Evolutionary conservation across 805 yeast genomes (phyloP).

Genomic region (Pichia scutulata): DNA sequence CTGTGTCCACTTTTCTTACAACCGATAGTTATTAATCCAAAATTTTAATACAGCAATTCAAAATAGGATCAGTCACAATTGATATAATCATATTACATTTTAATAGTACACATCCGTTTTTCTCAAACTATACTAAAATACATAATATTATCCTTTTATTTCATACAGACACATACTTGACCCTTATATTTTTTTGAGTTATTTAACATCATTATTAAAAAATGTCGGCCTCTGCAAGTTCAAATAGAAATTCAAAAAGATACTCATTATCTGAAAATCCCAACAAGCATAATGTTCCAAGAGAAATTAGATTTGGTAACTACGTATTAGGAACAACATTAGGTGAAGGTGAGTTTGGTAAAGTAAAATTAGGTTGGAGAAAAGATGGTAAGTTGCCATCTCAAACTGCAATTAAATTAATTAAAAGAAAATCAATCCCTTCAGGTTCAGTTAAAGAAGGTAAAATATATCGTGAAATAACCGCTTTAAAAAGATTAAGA

Average conservation of each 20-base stretch:
- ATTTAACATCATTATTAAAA: not conserved
- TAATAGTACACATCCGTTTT: not conserved
- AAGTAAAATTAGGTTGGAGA: slow-evolving; percentile 94
- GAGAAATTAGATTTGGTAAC: slow-evolving; percentile 81
- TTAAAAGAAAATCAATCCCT: slow-evolving; percentile 81
- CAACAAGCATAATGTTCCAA: slow-evolving; percentile 25
- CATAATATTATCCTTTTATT: not conserved
- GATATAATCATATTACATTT: not conserved
- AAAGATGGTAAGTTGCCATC: slow-evolving; percentile 70
- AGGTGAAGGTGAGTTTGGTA: slow-evolving; percentile 98
- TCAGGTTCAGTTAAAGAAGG: slow-evolving; percentile 79
- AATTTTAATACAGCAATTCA: no score
- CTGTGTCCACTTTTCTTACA: not conserved
- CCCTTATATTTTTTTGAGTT: not conserved
- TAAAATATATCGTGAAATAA: slow-evolving; percentile 88
- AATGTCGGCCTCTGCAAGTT: not conserved
- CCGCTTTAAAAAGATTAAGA: slow-evolving; percentile 73
- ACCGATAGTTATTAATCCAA: no score
- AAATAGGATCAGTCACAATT: not conserved
- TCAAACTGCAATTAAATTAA: slow-evolving; percentile 90
- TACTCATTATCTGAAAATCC: slow-evolving; percentile 1
- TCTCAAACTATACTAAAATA: not conserved
- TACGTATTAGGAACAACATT: slow-evolving; percentile 87
- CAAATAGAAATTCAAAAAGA: not conserved
- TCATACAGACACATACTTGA: not conserved